Percentiles rank a stretch among this genome's conserved stretches.
Conservation (phyloP, 164 flowering plant genomes). For the Annona squamosa region DNA sequence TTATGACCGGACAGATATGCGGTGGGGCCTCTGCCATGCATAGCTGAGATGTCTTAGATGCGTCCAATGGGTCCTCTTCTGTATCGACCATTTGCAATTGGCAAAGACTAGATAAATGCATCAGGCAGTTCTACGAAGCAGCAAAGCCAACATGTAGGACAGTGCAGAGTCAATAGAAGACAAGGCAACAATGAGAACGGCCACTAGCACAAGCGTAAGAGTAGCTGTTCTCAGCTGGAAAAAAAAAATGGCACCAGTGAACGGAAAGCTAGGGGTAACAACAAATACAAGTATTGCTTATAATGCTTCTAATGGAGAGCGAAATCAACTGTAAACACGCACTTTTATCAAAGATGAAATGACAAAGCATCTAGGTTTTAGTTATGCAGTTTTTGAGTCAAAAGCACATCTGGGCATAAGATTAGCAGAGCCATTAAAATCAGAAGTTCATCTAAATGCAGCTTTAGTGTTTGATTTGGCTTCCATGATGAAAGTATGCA, state of each 20-base stretch:
- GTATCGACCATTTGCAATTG: not conserved
- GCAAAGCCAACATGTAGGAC: slow-evolving; percentile 45
- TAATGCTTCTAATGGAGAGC: not conserved
- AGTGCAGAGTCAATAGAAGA: slow-evolving; percentile 66
- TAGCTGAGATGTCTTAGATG: not conserved
- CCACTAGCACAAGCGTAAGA: slow-evolving; percentile 74
- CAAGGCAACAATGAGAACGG: slow-evolving; percentile 64
- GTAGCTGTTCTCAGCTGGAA: slow-evolving; percentile 85
- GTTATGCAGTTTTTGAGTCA: not conserved
- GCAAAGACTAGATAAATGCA: not conserved
- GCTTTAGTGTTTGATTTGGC: not conserved
- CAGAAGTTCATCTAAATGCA: not conserved
- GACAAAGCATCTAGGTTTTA: no score
- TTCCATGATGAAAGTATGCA: not conserved
- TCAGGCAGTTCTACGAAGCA: slow-evolving; percentile 52
- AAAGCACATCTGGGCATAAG: not conserved
- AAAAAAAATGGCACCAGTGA: not conserved
- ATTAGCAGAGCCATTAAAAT: not conserved
- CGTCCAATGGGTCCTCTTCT: not conserved
- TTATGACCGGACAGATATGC: not conserved
- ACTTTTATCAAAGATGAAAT: not conserved
- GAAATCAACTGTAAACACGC: not conserved
- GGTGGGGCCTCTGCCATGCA: not conserved
- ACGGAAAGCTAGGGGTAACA: not conserved
- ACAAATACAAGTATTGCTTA: not conserved